Evolutionary conservation across 495 filamentous ascomycete genomes (phyloP), one percentile per base, ranked within the genome.

Genomic region (Physcia stellaris): DNA sequence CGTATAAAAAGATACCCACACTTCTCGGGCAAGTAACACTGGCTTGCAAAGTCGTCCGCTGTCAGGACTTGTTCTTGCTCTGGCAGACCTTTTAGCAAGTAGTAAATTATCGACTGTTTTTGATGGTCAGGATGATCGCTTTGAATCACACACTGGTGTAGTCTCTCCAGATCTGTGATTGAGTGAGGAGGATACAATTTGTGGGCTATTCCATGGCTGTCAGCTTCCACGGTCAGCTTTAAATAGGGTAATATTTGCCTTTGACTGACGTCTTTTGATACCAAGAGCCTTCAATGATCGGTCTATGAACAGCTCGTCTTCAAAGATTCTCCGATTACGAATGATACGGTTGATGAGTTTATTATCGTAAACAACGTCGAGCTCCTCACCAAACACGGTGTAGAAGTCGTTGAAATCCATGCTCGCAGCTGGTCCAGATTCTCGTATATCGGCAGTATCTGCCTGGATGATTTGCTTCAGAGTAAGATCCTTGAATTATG

Each of bases 91-190:
- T 81, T 78, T 10, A 87, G 68, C 39, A 90, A 60, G 59, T 90
- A 90, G 60, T 79, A 87, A 39, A 90, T 61, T 32, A 86, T 65
- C 9, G 80, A 80, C 48, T 83, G 73, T 55, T 86, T 83, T 52
- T 83, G 73, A 56, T 81, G 77, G 31, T 74, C 60, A 18, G 79
- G 68, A 35, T 75, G 64, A 26, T 61, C 64, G 16, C 64, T 67
- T 30, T 59, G 64, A 42, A 73, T 66, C 40, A 90, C 78, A 24
- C 71, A 67, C 20, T 67, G 55, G 54, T 85, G 70, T 1, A 87
- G 68, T 23, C 65, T 66, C 48, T 70, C 71, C 21, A 87, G 66
- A 40, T 75, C 72, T 32, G 58, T 56, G 45, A 75, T 76, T 24
- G 68, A 67, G 47, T 68, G 73, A 0, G 83, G 81, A 13, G 83